Conservation (phyloP, 805 yeast genomes). For the Candida ovalis region DNA sequence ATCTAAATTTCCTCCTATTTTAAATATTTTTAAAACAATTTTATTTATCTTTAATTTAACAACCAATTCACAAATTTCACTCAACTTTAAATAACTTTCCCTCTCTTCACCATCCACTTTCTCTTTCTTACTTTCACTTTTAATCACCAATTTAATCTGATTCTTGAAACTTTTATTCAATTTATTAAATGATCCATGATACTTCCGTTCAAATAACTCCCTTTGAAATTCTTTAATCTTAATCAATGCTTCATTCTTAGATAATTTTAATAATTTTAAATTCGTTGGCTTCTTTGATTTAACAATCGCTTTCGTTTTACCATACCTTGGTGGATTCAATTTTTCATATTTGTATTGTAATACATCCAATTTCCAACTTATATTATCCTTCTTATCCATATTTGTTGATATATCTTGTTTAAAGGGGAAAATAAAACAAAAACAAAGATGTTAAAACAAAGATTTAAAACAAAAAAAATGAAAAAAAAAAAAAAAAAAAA, state of each 20-base stretch:
- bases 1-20: too few relatives aligned
- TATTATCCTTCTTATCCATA: constrained; percentile 33
- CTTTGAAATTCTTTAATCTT: constrained; percentile 43
- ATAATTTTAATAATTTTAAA: constrained; percentile 34
- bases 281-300: constrained; percentile 38
- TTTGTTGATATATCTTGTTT: background rate
- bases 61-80: constrained; percentile 13
- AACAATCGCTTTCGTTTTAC: constrained; percentile 44
- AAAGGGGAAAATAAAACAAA: background rate
- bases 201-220: constrained; percentile 45
- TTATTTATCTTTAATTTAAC: constrained; percentile 19
- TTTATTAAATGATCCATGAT: constrained; percentile 41
- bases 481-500: background rate
- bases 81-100: constrained; percentile 8
- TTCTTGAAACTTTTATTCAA: constrained; percentile 36
- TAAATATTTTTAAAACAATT: constrained; percentile 20
- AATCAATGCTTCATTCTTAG: constrained; percentile 39
- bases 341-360: constrained; percentile 47
- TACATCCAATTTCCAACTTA: constrained; percentile 52
- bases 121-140: constrained; percentile 3
- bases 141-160: constrained; percentile 8
- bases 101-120: constrained; percentile 11
- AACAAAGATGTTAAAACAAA: background rate
- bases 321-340: constrained; percentile 44
- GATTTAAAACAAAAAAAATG: background rate